phyloP scores from a whole-genome alignment of 495 filamentous ascomycete species.

The Lasiosphaeris hirsuta region DNA sequence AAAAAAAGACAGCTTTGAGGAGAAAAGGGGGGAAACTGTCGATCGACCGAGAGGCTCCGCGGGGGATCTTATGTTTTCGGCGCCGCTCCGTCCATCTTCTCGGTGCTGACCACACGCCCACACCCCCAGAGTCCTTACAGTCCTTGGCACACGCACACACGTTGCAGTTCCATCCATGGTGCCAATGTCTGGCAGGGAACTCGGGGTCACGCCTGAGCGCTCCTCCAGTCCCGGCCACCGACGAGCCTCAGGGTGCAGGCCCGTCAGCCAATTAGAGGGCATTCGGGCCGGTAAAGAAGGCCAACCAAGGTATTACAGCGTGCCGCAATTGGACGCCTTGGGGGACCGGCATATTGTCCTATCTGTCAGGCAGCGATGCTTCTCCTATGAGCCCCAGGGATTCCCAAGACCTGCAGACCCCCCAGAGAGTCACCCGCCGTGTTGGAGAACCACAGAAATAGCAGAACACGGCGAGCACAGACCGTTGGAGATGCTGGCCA shows the following conservation, averaged over 20 bases:
- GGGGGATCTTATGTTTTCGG: not conserved
- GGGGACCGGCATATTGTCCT: slow-evolving; percentile 6
- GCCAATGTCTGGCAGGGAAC: not conserved
- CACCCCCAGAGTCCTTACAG: not conserved
- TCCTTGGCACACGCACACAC: slow-evolving; percentile 4
- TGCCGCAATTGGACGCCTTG: slow-evolving; percentile 22
- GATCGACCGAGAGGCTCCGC: not conserved
- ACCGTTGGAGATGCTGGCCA: not conserved
- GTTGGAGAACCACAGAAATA: not conserved
- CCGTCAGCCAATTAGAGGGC: not conserved
- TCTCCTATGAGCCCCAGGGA: not conserved
- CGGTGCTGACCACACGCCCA: not conserved
- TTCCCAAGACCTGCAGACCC: not conserved
- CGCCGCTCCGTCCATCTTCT: not conserved
- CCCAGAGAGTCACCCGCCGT: slow-evolving; percentile 1
- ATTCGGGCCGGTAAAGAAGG: not conserved
- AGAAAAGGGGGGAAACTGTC: not conserved
- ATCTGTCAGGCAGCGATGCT: slow-evolving; percentile 17
- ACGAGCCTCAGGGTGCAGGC: not conserved
- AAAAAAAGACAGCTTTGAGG: not conserved
- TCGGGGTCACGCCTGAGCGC: slow-evolving; percentile 2
- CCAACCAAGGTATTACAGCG: slow-evolving; percentile 3
- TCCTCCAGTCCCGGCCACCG: not conserved
- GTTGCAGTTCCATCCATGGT: not conserved
- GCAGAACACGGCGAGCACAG: not conserved